Conservation (phyloP, 306 rosid species). For the Prunus kanzakura region DNA sequence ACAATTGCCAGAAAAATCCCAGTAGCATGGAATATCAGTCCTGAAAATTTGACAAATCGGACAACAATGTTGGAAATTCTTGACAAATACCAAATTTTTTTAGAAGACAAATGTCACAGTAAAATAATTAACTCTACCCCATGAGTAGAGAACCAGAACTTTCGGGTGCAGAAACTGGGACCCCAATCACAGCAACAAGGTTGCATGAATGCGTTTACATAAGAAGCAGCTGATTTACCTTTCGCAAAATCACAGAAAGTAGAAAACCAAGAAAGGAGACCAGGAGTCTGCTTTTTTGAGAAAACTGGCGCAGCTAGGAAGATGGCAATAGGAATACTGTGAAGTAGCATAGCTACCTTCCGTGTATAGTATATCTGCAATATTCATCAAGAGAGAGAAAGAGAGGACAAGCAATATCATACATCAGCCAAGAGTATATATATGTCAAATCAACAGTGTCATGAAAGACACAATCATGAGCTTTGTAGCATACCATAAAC, state of each 20-base stretch:
- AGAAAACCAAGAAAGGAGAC: slow-evolving; percentile 48
- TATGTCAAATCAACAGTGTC: slow-evolving; percentile 18
- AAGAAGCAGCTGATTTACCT: slow-evolving; percentile 48
- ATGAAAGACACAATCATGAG: slow-evolving; percentile 20
- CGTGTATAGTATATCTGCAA: slow-evolving; percentile 78
- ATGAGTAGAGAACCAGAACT: slow-evolving; percentile 18
- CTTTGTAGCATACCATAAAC: slow-evolving; percentile 78
- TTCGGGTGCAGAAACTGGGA: background rate
- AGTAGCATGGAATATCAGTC: slow-evolving; percentile 55
- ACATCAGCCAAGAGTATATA: slow-evolving; percentile 16
- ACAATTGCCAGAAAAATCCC: slow-evolving; percentile 65
- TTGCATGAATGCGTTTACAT: slow-evolving; percentile 16
- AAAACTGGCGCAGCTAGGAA: slow-evolving; percentile 53
- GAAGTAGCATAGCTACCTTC: slow-evolving; percentile 77
- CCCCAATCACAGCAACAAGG: slow-evolving; percentile 2
- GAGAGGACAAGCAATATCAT: slow-evolving; percentile 15
- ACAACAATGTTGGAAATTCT: slow-evolving; percentile 12
- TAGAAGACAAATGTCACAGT: slow-evolving; percentile 1
- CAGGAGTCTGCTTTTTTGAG: slow-evolving; percentile 31
- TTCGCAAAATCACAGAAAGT: slow-evolving; percentile 60
- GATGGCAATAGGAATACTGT: slow-evolving; percentile 65
- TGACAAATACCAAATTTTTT: background rate
- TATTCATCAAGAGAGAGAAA: slow-evolving; percentile 23
- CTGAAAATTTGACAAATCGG: slow-evolving; percentile 49
- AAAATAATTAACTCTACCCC: background rate